Base-by-base conservation (phyloP, 176 grass and related monocot genomes). In the Musa troglodytarum region DNA sequence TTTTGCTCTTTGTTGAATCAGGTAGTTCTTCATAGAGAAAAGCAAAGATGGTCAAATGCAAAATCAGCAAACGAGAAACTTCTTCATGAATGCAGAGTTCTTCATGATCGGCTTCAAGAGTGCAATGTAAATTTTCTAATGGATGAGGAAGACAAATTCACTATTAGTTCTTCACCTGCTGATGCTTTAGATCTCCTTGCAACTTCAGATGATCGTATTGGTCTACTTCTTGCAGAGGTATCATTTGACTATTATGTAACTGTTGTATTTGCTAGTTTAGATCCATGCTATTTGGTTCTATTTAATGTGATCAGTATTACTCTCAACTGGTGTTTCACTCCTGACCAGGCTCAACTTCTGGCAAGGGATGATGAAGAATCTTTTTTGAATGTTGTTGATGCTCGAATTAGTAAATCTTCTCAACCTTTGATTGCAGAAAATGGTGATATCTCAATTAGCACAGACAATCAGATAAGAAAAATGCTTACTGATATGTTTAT, bases 141-240 rank as follows among this genome's bases (percentile, higher is more conserved):
- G 63, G 75, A 91, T 82, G 86, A 91, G 22, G 78, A 99, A 74
- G 79, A 83, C 17, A 83, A 84, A n/a, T 85, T 94, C 77, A 54
- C 68, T 75, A 80, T 86, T 68, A 80, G 91, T 76, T 78, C 80
- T 22, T 92, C 86, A 53, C 81, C 92, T 71, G 79, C 85, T 77
- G 86, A 81, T 84, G 86, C 84, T 54, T 62, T 99, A 70, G 82
- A 87, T 84, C 84, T 94, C 78, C 77, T 99, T 73, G 70, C 82
- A 68, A 86, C 86, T 80, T 99, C 96, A 16, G 88, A 99, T 69
- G 84, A 88, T 77, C 87, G 78, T 79, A 99, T 99, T 62, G 84
- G 67, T 51, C 79, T 88, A 54, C 88, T 99, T 3, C 71, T 99
- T 84, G 96, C 86, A n/a, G 86, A 99, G 96, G 96, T 92, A 89